Evolutionary conservation across 2,329 filamentous ascomycete species (phyloP), one percentile per base, ranked within the genome.

Genomic region (Stachybotrys echinatus): DNA sequence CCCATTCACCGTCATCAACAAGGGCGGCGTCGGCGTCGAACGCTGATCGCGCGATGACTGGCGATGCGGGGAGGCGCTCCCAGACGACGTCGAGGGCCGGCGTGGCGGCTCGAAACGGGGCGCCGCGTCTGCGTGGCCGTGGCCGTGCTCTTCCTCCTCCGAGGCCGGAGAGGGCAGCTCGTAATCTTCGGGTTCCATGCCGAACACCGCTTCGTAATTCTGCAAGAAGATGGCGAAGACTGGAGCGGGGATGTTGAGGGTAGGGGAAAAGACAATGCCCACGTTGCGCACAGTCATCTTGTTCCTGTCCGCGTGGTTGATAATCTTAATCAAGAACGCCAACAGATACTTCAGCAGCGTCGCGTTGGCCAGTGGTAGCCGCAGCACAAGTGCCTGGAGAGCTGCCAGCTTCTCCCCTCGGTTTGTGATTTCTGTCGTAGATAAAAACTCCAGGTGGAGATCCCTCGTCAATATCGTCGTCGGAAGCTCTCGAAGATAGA

Each of bases 271-370:
- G 50, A 99, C 92, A 59, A 99, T 97, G 55, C 94, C 92, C 49
- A 99, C 89, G 63, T 99, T 99, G 57, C 92, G 85, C 48, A 96
- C 89, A 12, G 89, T 96, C 94, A 99, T 99, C 76, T 96, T 97
- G 74, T 99, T 99, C 54, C 87, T 76, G 59, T 89, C 85, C 6
- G 90, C 78, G 59, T 96, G 91, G 68, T 94, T 91, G 63, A 96
- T 90, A 60, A 99, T 92, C 61, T 88, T 87, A 63, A 96, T 89
- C 59, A 99, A 72, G 71, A 96, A 96, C 4, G 88, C 83, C 45
- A 92, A 89, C 49, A 99, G 74, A 55, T 95, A 91, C 60, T 87
- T 85, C 38, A 99, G 76, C 42, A 99, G 74, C 3, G 88, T 85
- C 44, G 85, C 81, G 55, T 99, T 99, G 34, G 87, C 83, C 52